These are phyloP conservation scores for Nicotiana sylvestris DNA, from an alignment of 257 asterid species.

Conservation along the genomic window DNA sequence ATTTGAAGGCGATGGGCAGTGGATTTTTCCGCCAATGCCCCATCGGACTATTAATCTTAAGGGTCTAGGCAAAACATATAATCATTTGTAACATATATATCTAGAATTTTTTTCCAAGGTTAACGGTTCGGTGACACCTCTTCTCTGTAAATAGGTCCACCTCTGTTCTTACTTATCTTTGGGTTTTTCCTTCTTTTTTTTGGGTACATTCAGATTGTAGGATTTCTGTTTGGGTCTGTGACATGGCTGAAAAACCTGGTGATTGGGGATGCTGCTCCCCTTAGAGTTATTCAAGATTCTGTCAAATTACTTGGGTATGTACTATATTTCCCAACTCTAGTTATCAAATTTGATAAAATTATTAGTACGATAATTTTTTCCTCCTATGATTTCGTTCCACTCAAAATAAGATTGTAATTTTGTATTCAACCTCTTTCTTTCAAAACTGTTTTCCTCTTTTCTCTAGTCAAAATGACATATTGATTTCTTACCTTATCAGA, in stretches of 20 bases:
- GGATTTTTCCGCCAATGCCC: too few relatives aligned
- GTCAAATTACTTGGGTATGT: conserved; percentile 65
- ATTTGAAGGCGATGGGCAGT: too few relatives aligned
- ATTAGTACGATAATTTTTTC: background rate
- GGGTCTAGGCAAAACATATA: too few relatives aligned
- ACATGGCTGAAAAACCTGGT: conserved; percentile 57
- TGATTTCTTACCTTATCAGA: conserved; percentile 25
- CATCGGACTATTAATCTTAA: too few relatives aligned
- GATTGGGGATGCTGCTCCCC: conserved; percentile 68
- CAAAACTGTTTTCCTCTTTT: too few relatives aligned
- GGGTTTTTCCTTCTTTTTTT: background rate
- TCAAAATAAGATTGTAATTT: too few relatives aligned
- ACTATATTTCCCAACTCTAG: background rate
- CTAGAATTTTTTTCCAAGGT: too few relatives aligned
- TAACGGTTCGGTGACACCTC: too few relatives aligned
- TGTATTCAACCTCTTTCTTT: too few relatives aligned
- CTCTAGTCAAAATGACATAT: background rate
- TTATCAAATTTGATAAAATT: background rate
- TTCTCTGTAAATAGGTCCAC: too few relatives aligned
- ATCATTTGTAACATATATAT: too few relatives aligned
- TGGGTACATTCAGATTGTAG: conserved; percentile 41
- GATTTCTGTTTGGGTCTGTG: conserved; percentile 65
- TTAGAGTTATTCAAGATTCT: conserved; percentile 61
- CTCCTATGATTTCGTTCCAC: background rate
- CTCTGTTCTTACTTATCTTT: background rate